Conservation (phyloP, 306 rosid genomes). For the Citrullus amarus region DNA sequence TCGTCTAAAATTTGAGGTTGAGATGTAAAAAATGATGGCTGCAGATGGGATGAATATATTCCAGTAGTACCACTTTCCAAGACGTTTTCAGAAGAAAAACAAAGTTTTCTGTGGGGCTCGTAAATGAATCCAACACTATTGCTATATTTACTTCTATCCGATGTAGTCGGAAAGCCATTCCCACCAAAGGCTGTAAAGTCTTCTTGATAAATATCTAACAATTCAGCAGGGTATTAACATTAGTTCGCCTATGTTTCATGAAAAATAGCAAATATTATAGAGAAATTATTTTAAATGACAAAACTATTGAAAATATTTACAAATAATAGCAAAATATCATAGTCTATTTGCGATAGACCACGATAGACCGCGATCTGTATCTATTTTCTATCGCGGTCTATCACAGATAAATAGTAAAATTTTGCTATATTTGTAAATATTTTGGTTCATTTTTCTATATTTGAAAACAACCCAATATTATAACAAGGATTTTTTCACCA, state of each 20-base stretch:
- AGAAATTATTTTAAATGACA: no score
- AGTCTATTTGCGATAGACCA: no score
- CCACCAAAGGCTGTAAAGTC: slow-evolving; percentile 29
- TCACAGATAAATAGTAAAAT: no score
- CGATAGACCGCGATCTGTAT: no score
- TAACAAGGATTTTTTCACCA: not conserved
- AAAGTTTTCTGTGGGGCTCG: slow-evolving; percentile 23
- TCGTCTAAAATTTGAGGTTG: slow-evolving; percentile 20
- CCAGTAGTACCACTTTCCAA: slow-evolving; percentile 25
- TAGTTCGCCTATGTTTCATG: not conserved
- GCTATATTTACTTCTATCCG: slow-evolving; percentile 22
- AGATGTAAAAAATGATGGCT: slow-evolving; percentile 30
- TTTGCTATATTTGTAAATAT: no score
- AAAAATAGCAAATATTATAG: not conserved
- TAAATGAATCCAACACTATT: slow-evolving; percentile 19
- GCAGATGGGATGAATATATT: slow-evolving; percentile 29
- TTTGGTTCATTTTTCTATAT: no score
- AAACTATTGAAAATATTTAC: no score
- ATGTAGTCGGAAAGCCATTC: slow-evolving; percentile 27
- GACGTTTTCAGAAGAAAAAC: slow-evolving; percentile 29
- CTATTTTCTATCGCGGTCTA: no score
- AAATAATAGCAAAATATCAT: no score
- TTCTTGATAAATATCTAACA: slow-evolving; percentile 36
- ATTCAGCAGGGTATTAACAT: not conserved
- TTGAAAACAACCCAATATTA: no score